Base-by-base conservation (phyloP, 2,329 filamentous ascomycete genomes). In the Botryotinia narcissicola region DNA sequence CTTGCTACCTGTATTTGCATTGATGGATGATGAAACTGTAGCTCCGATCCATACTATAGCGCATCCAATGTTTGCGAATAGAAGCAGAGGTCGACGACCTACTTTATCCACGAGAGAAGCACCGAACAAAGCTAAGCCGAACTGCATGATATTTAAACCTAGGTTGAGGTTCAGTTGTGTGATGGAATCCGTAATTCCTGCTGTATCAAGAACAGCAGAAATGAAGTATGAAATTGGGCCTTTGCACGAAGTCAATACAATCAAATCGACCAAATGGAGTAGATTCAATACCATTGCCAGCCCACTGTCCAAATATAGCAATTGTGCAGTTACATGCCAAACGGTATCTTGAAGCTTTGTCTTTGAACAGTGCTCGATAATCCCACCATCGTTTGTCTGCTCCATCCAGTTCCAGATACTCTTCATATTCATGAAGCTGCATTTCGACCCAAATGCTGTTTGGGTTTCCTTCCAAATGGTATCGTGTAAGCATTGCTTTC, bases 311-410 rank as follows among this genome's bases (percentile, higher is more conserved):
- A 73, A 89, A 87, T 62, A 85, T 82, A 12, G 85, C 84, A 81
- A 87, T 85, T 40, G 84, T 83, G 67, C 86, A 80, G 32, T 87
- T 86, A 74, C 83, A 84, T 6, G 85, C 81, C n/a, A 89, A 83
- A 29, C 87, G 83, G 62, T 84, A 85, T 18, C 84, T 81, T 1
- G 85, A 84, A 1, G 83, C 83, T 69, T 83, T 83, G 3, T 84
- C 84, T 75, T 85, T 84, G 82, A 85, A 86, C 0, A 88, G 83
- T 75, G 86, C 86, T 63, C 83, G 81, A 78, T 87, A 88, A 77
- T 88, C 86, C 84, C 85, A 87, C 85, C 86, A 88, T 66, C 83
- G 82, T 81, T 87, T 87, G 74, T 88, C 86, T 1, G 85, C 85
- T 12, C 84, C 86, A 70, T 87, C 84, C 12, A 82, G 82, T n/a